Base-by-base conservation (phyloP, 352 stramenopile genomes). In the Hyaloperonospora arabidopsidis region DNA sequence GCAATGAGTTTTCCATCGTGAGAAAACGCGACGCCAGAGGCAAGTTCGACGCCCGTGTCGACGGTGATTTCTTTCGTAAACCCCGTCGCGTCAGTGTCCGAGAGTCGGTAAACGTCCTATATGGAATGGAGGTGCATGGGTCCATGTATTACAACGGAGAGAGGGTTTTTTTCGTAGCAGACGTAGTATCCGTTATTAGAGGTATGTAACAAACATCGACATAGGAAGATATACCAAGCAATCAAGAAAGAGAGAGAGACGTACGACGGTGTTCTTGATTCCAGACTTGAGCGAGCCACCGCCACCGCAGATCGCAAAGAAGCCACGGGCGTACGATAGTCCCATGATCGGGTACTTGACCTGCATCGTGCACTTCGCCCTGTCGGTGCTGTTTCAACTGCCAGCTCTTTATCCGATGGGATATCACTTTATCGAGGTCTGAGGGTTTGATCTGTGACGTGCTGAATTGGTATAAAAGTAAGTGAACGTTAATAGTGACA, bases 301-400 rank as follows among this genome's bases (percentile, higher is more conserved):
- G 45, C 83, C 83, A 23, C 83, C 83, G 59, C 83, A 91, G 61
- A 93, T 90, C 13, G 81, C 83, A 22, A 91, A 84, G 56, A 75
- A 71, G 12, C 77, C 67, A 49, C 66, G 77, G 54, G 73, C 76
- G 58, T 87, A 85, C 32, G 78, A 87, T 1, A 93, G 69, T 49
- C 81, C 82, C 69, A 93, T 85, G 61, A 93, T 88, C 23, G 82
- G 82, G 58, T 90, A 93, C 61, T 85, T 87, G 62, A 91, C 81
- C 45, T 79, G 67, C 79, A 93, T 93, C 17, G 10, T 67, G 51
- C 28, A 45, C 50, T 40, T 56, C 51, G 25, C 7, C 25, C 3
- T 29, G 25, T 7, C 25, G 25, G 25, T 7, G 25, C 25, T 29
- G 3, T 3, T 29, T 29, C 25, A 29, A 7, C 7, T 29, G 25